These are phyloP conservation scores for Blastobotrys persicus DNA, from an alignment of 1,139 yeast species.

Conservation along the genomic window DNA sequence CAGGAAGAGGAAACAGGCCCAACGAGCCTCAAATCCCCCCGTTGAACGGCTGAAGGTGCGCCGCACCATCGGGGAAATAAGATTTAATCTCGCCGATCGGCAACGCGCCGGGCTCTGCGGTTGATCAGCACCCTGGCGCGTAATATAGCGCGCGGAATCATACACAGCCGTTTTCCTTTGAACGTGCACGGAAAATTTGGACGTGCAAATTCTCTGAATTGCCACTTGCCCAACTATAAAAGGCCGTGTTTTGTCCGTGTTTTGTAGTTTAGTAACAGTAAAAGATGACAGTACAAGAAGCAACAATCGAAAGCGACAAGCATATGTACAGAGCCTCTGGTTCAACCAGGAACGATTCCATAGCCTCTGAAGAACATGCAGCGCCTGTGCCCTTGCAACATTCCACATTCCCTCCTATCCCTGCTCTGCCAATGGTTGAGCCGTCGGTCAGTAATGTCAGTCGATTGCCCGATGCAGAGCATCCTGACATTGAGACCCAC, in stretches of 20 bases:
- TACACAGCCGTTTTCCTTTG: background rate
- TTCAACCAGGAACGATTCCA: background rate
- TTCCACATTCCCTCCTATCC: background rate
- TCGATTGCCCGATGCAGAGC: background rate
- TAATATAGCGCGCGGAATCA: background rate
- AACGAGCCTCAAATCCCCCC: no score
- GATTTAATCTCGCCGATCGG: background rate
- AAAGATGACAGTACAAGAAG: background rate
- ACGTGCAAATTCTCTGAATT: slow-evolving; percentile 4
- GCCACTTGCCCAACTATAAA: slow-evolving; percentile 6
- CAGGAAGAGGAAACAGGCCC: no score
- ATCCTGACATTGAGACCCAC: background rate
- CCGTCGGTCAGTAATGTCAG: slow-evolving; percentile 1
- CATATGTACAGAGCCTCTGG: background rate
- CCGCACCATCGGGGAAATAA: no score
- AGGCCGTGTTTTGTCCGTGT: background rate
- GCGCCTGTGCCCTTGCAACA: slow-evolving; percentile 2
- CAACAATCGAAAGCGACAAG: background rate
- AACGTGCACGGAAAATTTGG: background rate
- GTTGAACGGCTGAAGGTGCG: background rate
- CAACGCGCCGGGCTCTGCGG: background rate
- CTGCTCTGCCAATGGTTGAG: slow-evolving; percentile 5
- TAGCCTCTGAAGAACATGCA: background rate
- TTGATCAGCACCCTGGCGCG: background rate
- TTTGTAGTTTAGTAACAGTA: background rate